These are phyloP conservation scores for Dendrocalamus latiflorus DNA, from an alignment of 202 grass and related monocot genomes.

Conservation along the genomic window DNA sequence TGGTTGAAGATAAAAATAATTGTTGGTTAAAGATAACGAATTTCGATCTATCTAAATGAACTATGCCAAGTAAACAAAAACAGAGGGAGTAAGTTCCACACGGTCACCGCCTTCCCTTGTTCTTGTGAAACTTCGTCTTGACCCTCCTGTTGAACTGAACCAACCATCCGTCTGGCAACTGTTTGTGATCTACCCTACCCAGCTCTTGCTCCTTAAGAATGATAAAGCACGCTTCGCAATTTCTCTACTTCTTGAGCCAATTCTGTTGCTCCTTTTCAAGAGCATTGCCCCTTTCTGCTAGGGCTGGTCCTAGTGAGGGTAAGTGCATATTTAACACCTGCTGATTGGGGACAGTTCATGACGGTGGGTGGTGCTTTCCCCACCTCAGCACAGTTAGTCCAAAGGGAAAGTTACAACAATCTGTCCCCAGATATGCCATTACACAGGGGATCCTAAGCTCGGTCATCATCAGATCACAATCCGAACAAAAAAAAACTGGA, in stretches of 20 bases:
- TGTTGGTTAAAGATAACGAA: too few relatives aligned
- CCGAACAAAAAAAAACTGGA: not conserved
- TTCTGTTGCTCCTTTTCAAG: not conserved
- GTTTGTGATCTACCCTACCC: not conserved
- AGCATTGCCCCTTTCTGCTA: not conserved
- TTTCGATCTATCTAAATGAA: too few relatives aligned
- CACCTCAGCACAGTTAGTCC: slow-evolving; percentile 21
- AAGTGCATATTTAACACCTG: not conserved
- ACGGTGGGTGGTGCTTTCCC: not conserved
- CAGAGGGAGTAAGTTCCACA: not conserved
- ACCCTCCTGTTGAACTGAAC: not conserved
- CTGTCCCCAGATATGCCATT: slow-evolving; percentile 17
- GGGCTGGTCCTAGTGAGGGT: slow-evolving; percentile 5
- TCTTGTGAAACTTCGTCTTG: not conserved
- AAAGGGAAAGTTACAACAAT: not conserved
- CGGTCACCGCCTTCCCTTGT: not conserved
- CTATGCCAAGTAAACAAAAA: too few relatives aligned
- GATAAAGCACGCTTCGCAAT: not conserved
- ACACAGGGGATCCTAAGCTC: slow-evolving; percentile 32
- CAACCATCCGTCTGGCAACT: not conserved
- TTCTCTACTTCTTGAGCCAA: not conserved
- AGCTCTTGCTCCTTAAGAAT: not conserved
- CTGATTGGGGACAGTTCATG: not conserved
- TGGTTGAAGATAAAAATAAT: too few relatives aligned
- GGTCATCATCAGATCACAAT: not conserved